Conservation (phyloP, 768 basidiomycete species). For the Hygrophoropsis aurantiaca region DNA sequence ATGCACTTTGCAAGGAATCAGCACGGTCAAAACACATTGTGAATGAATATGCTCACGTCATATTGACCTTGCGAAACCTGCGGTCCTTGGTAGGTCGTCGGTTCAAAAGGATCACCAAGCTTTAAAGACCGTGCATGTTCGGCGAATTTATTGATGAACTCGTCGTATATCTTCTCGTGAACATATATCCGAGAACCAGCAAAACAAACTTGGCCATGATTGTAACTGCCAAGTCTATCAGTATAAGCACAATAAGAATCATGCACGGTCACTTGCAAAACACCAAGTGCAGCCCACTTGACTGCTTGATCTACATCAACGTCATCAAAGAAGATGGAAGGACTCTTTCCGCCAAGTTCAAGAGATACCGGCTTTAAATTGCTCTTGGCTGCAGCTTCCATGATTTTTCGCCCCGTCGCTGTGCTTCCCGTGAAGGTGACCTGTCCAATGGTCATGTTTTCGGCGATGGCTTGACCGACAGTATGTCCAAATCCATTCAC, state of each 20-base stretch:
- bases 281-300: too few relatives aligned
- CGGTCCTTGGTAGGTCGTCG: constrained; percentile 38
- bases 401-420: constrained; percentile 72
- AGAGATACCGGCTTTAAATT: too few relatives aligned
- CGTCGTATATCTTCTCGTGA: constrained; percentile 46
- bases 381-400: too few relatives aligned
- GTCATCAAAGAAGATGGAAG: constrained; percentile 48
- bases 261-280: too few relatives aligned
- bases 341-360: constrained; percentile 56
- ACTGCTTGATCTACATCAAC: constrained; percentile 27
- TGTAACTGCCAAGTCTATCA: not conserved
- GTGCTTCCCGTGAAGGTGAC: constrained; percentile 88
- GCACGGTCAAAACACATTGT: not conserved
- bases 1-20: constrained; percentile 56
- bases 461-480: constrained; percentile 67
- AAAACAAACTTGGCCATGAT: constrained; percentile 12
- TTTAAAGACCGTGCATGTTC: constrained; percentile 25
- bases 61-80: constrained; percentile 42
- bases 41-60: constrained; percentile 26
- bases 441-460: constrained; percentile 66
- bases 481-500: constrained; percentile 70
- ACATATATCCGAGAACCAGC: constrained; percentile 49
- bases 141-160: constrained; percentile 39
- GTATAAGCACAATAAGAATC: too few relatives aligned
- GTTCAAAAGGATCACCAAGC: constrained; percentile 37